A percentile compares a stretch with the other conserved stretches of the same genome.
Conservation (phyloP, 306 rosid genomes). For the Prunus mongolica region DNA sequence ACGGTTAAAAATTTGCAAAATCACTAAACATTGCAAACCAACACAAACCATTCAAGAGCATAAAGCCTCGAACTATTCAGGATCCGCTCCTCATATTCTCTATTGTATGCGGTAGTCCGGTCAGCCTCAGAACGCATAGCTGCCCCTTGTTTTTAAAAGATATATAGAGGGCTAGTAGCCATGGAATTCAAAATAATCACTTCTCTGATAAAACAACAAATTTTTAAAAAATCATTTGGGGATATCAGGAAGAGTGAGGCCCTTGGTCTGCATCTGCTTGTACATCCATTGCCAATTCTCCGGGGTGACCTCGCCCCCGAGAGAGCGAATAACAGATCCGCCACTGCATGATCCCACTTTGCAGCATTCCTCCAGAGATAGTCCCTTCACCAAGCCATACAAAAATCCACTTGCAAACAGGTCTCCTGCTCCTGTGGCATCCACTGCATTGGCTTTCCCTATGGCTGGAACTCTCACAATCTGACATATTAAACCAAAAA, state of each 20-base stretch:
- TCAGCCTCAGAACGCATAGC: slow-evolving; percentile 9
- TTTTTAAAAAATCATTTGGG: slow-evolving; percentile 15
- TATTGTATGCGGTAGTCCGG: too few species aligned
- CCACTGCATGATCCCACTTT: slow-evolving; percentile 89
- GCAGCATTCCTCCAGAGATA: slow-evolving; percentile 87
- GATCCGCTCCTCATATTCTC: background rate
- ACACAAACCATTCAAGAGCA: background rate
- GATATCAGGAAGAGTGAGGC: slow-evolving; percentile 48
- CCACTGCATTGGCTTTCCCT: slow-evolving; percentile 67
- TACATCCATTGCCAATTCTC: slow-evolving; percentile 93
- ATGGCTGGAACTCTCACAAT: slow-evolving; percentile 67
- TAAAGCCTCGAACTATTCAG: background rate
- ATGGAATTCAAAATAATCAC: background rate
- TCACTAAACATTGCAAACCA: background rate
- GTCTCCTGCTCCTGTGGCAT: slow-evolving; percentile 99
- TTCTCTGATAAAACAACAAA: background rate
- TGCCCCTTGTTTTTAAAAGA: slow-evolving; percentile 13
- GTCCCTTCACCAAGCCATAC: slow-evolving; percentile 79
- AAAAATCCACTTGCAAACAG: slow-evolving; percentile 92
- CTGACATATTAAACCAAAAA: slow-evolving; percentile 27
- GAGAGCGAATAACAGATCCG: slow-evolving; percentile 79
- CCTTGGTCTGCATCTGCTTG: slow-evolving; percentile 76
- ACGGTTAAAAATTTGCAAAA: background rate
- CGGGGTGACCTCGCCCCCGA: slow-evolving; percentile 81
- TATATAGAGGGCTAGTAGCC: background rate